Evolutionary conservation across 2,329 filamentous ascomycete species (phyloP).

Genomic region (Xylariales sp.): DNA sequence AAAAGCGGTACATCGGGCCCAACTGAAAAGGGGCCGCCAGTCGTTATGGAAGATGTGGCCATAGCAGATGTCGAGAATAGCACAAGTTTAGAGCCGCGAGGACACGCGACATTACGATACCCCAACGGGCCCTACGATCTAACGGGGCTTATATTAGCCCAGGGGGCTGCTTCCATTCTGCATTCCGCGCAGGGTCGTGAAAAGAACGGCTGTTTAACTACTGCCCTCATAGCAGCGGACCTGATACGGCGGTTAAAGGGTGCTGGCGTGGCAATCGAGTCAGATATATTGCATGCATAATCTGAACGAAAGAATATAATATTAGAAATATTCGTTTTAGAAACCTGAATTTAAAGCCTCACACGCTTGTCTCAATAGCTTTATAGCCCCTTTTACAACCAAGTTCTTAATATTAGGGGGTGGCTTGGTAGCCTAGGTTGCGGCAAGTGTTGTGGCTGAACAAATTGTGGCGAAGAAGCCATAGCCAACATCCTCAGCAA

Average conservation of each 20-base stretch:
- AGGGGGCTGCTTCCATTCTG: slow-evolving; percentile 6
- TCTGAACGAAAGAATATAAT: too few species aligned
- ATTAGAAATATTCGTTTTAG: too few species aligned
- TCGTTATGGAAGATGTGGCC: neutral
- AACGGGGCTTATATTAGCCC: neutral
- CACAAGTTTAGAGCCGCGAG: neutral
- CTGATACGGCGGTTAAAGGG: neutral
- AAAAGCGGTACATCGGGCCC: neutral
- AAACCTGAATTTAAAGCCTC: too few species aligned
- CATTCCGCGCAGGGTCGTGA: neutral
- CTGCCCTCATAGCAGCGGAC: neutral
- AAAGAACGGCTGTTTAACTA: neutral
- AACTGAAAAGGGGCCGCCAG: neutral
- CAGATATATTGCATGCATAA: too few species aligned
- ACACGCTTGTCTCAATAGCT: too few species aligned
- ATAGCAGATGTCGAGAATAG: neutral
- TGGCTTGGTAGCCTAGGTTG: too few species aligned
- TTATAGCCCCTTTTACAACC: too few species aligned
- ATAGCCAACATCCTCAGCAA: too few species aligned
- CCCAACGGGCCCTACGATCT: neutral
- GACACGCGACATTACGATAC: neutral
- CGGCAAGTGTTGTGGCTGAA: too few species aligned
- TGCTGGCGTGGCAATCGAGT: neutral
- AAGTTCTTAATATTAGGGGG: too few species aligned
- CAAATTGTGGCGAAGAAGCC: too few species aligned